Evolutionary conservation across 176 grass and related monocot genomes (phyloP).

Genomic region (Poa pratensis): DNA sequence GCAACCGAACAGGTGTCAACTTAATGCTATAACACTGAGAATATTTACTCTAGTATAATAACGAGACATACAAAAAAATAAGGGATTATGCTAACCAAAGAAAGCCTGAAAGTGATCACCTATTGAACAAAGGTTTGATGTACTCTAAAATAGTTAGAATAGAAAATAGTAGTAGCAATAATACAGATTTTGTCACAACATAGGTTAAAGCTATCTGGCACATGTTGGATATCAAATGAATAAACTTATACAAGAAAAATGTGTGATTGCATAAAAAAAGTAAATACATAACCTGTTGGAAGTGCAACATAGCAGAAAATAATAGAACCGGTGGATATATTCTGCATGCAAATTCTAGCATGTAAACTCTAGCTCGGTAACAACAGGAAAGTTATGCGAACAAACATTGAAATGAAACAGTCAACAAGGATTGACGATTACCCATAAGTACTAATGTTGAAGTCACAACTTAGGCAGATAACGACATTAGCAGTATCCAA

Average conservation of each 20-base stretch:
- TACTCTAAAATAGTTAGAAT: no score
- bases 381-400: background rate
- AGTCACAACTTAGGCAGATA: background rate
- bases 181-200: background rate
- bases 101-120: background rate
- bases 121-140: background rate
- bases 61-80: background rate
- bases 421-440: background rate
- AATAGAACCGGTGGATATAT: no score
- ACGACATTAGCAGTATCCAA: background rate
- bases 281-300: background rate
- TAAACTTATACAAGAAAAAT: background rate
- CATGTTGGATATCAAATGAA: background rate
- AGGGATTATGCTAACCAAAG: background rate
- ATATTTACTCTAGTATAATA: background rate
- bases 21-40: background rate
- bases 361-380: background rate
- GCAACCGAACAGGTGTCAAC: background rate
- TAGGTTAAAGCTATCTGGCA: background rate
- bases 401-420: background rate
- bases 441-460: background rate
- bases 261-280: background rate
- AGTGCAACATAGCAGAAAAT: background rate
- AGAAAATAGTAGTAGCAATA: no score
- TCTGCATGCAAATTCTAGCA: conserved; percentile 1